Evolutionary conservation across 768 basidiomycete genomes (phyloP).

Genomic region (Clitopilus hobsonii): DNA sequence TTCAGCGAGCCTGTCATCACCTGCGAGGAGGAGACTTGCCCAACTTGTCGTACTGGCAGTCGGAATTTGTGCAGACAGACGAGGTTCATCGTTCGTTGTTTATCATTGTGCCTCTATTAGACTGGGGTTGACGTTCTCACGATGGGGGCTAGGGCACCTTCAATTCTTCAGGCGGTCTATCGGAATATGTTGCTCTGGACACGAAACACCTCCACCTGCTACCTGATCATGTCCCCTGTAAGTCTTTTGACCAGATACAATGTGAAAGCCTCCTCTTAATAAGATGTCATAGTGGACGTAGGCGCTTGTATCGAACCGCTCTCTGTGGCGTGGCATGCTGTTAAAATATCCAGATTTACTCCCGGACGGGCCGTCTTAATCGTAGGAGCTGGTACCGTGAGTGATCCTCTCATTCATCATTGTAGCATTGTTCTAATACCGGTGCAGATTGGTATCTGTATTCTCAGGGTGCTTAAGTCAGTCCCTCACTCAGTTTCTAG

Average conservation of each 20-base stretch:
- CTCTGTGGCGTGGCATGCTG: slow-evolving; percentile 40
- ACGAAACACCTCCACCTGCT: slow-evolving; percentile 30
- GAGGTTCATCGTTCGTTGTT: slow-evolving; percentile 30
- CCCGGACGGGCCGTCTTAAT: slow-evolving; percentile 34
- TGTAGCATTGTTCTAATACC: not conserved
- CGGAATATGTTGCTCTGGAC: slow-evolving; percentile 35
- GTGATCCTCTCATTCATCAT: slow-evolving; percentile 7
- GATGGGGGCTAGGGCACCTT: slow-evolving; percentile 24
- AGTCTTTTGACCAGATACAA: slow-evolving; percentile 6
- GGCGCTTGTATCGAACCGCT: slow-evolving; percentile 46
- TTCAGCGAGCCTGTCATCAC: slow-evolving; percentile 38
- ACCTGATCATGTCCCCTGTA: slow-evolving; percentile 32
- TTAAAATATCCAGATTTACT: slow-evolving; percentile 34
- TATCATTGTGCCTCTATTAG: not conserved
- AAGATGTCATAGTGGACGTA: slow-evolving; percentile 32
- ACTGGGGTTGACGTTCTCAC: not conserved
- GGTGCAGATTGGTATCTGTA: slow-evolving; percentile 31
- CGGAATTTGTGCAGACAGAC: slow-evolving; percentile 27
- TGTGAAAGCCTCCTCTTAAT: not conserved
- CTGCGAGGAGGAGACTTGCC: slow-evolving; percentile 30
- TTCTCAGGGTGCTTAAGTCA: slow-evolving; percentile 33
- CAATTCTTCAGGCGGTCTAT: slow-evolving; percentile 37
- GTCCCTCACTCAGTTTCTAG: not conserved
- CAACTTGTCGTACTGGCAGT: slow-evolving; percentile 23
- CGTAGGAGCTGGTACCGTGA: slow-evolving; percentile 39